Evolutionary conservation across 73 alveolate genomes (phyloP).

Genomic region (Breviolum minutum): DNA sequence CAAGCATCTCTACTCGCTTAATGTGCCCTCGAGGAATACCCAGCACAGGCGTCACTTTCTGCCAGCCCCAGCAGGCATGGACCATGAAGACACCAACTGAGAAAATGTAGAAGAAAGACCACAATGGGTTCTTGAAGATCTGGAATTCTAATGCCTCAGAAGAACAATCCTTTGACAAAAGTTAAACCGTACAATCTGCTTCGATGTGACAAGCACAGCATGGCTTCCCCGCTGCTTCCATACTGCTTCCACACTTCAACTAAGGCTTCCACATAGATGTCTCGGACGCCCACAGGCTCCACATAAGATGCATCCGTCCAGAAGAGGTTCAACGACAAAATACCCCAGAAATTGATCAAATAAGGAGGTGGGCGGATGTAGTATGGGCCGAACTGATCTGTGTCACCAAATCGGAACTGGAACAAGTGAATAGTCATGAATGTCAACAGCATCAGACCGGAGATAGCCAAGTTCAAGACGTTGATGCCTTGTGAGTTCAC

Average conservation of each 20-base stretch:
- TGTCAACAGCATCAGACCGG: conserved; percentile 74
- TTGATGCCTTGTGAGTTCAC: conserved; percentile 54
- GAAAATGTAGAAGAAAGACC: conserved; percentile 83
- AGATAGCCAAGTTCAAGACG: conserved; percentile 72
- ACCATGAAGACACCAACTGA: conserved; percentile 80
- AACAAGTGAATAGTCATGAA: conserved; percentile 93
- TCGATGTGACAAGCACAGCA: neutral
- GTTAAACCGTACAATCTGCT: neutral
- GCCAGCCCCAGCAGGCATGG: conserved; percentile 94
- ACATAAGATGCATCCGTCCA: conserved; percentile 58
- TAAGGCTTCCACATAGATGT: conserved; percentile 44
- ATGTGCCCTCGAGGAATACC: conserved; percentile 87
- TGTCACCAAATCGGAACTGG: conserved; percentile 95
- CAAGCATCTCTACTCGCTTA: conserved; percentile 36
- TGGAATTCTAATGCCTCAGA: conserved; percentile 78
- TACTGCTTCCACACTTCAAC: neutral
- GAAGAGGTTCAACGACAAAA: conserved; percentile 84
- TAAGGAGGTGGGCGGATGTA: conserved; percentile 94
- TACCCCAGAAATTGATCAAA: conserved; percentile 93
- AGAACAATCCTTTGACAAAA: neutral
- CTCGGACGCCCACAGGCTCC: conserved; percentile 81
- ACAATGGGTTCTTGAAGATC: conserved; percentile 93
- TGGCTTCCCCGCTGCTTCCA: neutral
- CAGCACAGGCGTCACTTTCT: conserved; percentile 86
- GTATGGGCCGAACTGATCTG: conserved; percentile 84